Conservation (phyloP, 1,284 basidiomycete genomes). For the Stereum hirsutum region DNA sequence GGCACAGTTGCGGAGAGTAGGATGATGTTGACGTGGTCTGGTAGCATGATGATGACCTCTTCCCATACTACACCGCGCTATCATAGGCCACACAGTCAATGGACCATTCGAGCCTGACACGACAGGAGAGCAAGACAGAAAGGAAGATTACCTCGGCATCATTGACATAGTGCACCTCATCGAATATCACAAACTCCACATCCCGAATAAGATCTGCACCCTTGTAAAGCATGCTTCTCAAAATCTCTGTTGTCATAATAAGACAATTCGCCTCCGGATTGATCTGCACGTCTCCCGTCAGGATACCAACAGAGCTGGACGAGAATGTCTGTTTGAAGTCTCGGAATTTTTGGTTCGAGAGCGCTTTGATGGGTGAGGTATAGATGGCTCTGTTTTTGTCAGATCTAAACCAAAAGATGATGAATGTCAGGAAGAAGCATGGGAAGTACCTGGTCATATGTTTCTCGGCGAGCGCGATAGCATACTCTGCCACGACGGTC, state of each 20-base stretch:
- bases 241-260: slow-evolving; percentile 98
- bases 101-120: too few species aligned
- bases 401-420: background rate
- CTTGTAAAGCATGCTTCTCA: slow-evolving; percentile 98
- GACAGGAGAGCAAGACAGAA: slow-evolving; percentile 1
- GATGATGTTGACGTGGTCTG: slow-evolving; percentile 95
- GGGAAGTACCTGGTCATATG: slow-evolving; percentile 88
- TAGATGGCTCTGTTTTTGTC: slow-evolving; percentile 76
- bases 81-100: background rate
- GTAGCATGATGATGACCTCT: slow-evolving; percentile 99
- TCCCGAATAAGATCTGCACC: slow-evolving; percentile 98
- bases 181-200: slow-evolving; percentile 99
- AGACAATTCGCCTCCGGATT: slow-evolving; percentile 97
- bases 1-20: slow-evolving; percentile 96
- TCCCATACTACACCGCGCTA: slow-evolving; percentile 99
- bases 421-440: slow-evolving; percentile 1
- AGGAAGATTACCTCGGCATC: slow-evolving; percentile 78
- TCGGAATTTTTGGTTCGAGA: slow-evolving; percentile 98
- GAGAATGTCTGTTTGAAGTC: slow-evolving; percentile 99
- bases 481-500: slow-evolving; percentile 98
- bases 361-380: slow-evolving; percentile 97
- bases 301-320: slow-evolving; percentile 86
- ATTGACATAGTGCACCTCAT: slow-evolving; percentile 99
- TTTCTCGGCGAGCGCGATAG: slow-evolving; percentile 91
- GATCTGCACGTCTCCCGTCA: slow-evolving; percentile 99